These are phyloP conservation scores for Miscanthus lutarioriparius DNA, from an alignment of 176 grass and related monocot species.

Conservation along the genomic window DNA sequence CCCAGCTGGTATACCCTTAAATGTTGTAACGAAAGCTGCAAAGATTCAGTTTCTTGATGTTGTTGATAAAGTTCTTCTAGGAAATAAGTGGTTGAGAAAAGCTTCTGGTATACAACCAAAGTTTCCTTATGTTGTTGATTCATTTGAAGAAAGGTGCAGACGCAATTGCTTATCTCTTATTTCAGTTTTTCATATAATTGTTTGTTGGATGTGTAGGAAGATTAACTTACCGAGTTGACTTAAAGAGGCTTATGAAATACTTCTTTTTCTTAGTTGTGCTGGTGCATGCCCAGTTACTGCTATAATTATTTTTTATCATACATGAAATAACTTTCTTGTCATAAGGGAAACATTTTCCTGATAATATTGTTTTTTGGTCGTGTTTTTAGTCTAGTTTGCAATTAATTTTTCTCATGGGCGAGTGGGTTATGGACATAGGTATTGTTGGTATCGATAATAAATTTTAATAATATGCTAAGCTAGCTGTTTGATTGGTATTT, in stretches of 20 bases:
- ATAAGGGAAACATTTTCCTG: background rate
- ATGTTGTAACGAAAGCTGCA: conserved; percentile 73
- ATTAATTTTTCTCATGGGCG: background rate
- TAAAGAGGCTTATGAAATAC: background rate
- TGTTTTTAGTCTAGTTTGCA: background rate
- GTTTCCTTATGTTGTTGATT: conserved; percentile 89
- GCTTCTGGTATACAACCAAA: conserved; percentile 82
- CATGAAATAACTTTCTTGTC: background rate
- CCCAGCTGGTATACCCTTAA: conserved; percentile 82
- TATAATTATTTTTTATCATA: conserved; percentile 11
- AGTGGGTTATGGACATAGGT: background rate
- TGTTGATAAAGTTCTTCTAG: conserved; percentile 80
- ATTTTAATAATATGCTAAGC: background rate
- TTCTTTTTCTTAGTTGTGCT: background rate
- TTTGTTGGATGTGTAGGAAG: background rate
- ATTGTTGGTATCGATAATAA: background rate
- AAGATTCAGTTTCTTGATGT: conserved; percentile 86
- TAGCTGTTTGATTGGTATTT: conserved; percentile 10
- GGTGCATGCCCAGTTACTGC: background rate
- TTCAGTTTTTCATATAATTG: background rate
- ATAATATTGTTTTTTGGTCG: background rate
- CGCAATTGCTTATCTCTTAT: conserved; percentile 19
- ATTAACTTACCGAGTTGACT: conserved; percentile 1
- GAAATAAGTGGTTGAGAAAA: conserved; percentile 98
- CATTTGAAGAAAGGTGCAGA: conserved; percentile 91